A percentile compares a stretch with the other conserved stretches of the same genome.
Conservation (phyloP, 2,329 filamentous ascomycete species). For the Akanthomyces muscarius region DNA sequence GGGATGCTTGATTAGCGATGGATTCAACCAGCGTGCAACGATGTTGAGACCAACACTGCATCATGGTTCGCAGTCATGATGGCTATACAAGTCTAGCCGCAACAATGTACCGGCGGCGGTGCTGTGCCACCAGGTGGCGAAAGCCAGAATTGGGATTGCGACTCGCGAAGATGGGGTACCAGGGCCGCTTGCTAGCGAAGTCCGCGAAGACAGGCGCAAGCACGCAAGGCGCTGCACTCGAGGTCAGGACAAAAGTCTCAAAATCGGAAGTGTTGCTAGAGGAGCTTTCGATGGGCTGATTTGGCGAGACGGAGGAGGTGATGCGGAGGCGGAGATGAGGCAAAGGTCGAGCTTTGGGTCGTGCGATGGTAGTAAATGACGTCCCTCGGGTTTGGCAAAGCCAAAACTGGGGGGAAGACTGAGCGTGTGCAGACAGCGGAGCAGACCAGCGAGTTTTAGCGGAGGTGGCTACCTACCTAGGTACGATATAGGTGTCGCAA, state of each 20-base stretch:
- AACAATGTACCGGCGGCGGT: constrained; percentile 3
- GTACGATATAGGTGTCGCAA: background rate
- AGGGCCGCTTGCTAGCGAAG: background rate
- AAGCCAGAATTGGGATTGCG: constrained; percentile 9
- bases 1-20: constrained; percentile 10
- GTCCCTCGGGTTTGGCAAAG: constrained; percentile 9
- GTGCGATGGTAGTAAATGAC: constrained; percentile 17
- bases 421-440: background rate
- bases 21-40: background rate
- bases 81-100: background rate
- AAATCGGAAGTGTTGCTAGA: background rate
- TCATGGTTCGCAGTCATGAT: constrained; percentile 17
- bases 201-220: background rate
- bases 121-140: constrained; percentile 14
- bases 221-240: background rate
- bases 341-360: constrained; percentile 1
- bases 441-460: background rate
- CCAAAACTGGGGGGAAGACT: constrained; percentile 8
- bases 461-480: background rate
- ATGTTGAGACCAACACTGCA: constrained; percentile 11
- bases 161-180: constrained; percentile 12
- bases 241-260: background rate
- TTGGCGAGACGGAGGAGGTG: background rate
- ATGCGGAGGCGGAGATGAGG: constrained; percentile 7
- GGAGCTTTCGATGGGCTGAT: background rate